Percentiles rank a stretch among this genome's conserved stretches.
These are phyloP conservation scores for Ceriops decandra DNA, from an alignment of 345 rosid genomes.

Conservation along the genomic window DNA sequence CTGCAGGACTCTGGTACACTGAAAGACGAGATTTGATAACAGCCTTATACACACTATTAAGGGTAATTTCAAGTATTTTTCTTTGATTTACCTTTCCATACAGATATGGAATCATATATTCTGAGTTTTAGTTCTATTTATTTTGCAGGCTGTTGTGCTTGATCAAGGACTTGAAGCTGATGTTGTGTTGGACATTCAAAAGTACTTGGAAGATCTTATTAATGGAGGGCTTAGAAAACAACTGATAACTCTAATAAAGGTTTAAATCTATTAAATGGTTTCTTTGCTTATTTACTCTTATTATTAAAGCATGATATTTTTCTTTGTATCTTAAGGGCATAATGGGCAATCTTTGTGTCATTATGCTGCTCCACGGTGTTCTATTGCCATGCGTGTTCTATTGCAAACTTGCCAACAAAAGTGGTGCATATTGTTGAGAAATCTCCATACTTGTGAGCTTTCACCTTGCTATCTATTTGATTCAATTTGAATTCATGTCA, in stretches of 20 bases:
- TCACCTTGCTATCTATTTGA: no score
- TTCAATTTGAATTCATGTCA: no score
- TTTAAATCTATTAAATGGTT: conserved; percentile 12
- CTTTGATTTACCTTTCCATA: conserved; percentile 11
- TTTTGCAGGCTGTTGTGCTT: conserved; percentile 78
- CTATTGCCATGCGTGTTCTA: no score
- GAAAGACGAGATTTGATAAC: conserved; percentile 83
- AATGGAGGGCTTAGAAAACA: conserved; percentile 71
- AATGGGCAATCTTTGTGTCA: background rate
- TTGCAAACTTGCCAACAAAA: no score
- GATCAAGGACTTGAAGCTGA: conserved; percentile 80
- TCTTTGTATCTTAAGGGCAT: background rate
- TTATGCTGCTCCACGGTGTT: no score
- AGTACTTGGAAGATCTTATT: conserved; percentile 68
- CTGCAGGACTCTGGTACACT: conserved; percentile 92
- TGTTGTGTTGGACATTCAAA: conserved; percentile 70
- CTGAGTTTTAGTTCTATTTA: conserved; percentile 8
- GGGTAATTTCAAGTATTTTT: conserved; percentile 43
- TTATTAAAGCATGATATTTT: background rate
- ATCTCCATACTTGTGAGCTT: no score
- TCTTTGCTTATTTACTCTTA: background rate
- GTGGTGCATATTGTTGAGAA: no score
- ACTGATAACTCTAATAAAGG: conserved; percentile 78
- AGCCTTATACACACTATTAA: conserved; percentile 64
- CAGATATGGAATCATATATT: conserved; percentile 2